Evolutionary conservation across 495 filamentous ascomycete species (phyloP).

Genomic region (Penicillium odoratum): DNA sequence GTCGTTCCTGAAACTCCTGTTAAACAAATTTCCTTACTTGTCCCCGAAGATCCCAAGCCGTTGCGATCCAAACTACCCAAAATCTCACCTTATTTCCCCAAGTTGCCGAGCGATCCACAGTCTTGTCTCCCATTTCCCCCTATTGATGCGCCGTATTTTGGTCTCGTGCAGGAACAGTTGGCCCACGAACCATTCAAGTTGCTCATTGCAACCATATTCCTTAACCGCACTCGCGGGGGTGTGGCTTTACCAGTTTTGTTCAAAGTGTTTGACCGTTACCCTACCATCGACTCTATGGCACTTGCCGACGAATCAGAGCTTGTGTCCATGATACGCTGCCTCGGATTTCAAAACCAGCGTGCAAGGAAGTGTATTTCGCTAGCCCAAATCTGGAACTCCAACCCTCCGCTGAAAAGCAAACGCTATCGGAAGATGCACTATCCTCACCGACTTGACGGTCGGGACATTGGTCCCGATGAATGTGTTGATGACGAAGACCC

Average conservation of each 20-base stretch:
- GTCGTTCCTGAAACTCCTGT: slow-evolving; percentile 8
- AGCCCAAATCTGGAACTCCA: slow-evolving; percentile 67
- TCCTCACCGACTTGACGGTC: slow-evolving; percentile 54
- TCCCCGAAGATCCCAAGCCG: slow-evolving; percentile 12
- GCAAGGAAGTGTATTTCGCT: slow-evolving; percentile 63
- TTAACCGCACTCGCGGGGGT: slow-evolving; percentile 75
- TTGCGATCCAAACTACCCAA: slow-evolving; percentile 29
- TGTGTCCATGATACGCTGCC: slow-evolving; percentile 60
- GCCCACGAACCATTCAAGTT: slow-evolving; percentile 68
- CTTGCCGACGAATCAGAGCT: slow-evolving; percentile 58
- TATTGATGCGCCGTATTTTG: slow-evolving; percentile 62
- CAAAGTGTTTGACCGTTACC: slow-evolving; percentile 64
- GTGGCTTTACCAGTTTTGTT: slow-evolving; percentile 79
- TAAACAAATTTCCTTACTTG: slow-evolving; percentile 2
- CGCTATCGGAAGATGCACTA: slow-evolving; percentile 72
- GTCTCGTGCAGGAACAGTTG: slow-evolving; percentile 81
- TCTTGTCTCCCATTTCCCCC: slow-evolving; percentile 72
- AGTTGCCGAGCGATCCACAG: slow-evolving; percentile 44
- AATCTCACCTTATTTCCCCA: slow-evolving; percentile 51
- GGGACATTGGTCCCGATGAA: slow-evolving; percentile 53
- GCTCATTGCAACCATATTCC: slow-evolving; percentile 74
- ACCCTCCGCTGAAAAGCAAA: slow-evolving; percentile 58
- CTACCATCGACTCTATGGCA: slow-evolving; percentile 65
- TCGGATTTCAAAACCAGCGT: slow-evolving; percentile 72
- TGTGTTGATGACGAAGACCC: slow-evolving; percentile 43